Evolutionary conservation across 108 stramenopile genomes (phyloP).

Genomic region (Cyclotella atomus): DNA sequence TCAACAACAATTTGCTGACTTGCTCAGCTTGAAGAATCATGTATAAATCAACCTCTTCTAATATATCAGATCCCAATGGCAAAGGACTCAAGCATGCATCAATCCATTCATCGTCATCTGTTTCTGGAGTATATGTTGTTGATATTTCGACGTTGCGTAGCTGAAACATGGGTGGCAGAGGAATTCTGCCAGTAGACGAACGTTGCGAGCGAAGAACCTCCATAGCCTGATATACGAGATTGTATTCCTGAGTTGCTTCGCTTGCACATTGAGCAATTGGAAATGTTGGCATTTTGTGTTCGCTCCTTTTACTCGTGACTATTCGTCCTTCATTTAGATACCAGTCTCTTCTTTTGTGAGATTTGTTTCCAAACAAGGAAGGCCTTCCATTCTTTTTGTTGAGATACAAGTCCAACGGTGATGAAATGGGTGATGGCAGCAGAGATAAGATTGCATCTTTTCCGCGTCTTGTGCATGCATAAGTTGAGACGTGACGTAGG

Average conservation of each 20-base stretch:
- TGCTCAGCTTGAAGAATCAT: slow-evolving; percentile 78
- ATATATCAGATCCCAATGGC: slow-evolving; percentile 17
- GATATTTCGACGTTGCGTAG: slow-evolving; percentile 14
- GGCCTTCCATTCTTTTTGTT: slow-evolving; percentile 9
- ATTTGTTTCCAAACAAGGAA: slow-evolving; percentile 17
- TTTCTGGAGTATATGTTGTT: slow-evolving; percentile 8
- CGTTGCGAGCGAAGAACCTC: slow-evolving; percentile 25
- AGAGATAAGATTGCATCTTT: slow-evolving; percentile 49
- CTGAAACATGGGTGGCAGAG: slow-evolving; percentile 70
- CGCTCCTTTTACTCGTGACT: not conserved
- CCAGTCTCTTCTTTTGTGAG: slow-evolving; percentile 22
- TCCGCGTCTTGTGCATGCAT: slow-evolving; percentile 62
- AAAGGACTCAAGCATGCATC: slow-evolving; percentile 20
- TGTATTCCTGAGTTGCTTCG: slow-evolving; percentile 62
- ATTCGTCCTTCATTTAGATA: not conserved
- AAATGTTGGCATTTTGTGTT: not conserved
- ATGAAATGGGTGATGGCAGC: slow-evolving; percentile 21
- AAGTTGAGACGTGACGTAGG: slow-evolving; percentile 44
- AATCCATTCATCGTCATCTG: slow-evolving; percentile 87
- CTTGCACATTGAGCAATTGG: slow-evolving; percentile 57
- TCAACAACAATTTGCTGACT: slow-evolving; percentile 56
- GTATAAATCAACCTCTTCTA: slow-evolving; percentile 58
- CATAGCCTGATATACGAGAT: slow-evolving; percentile 62
- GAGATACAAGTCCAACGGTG: not conserved
- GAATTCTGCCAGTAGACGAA: not conserved